Percentiles rank a stretch among this genome's conserved stretches.
Conservation (phyloP, 2,329 filamentous ascomycete species). For the Cladosporium sp. region DNA sequence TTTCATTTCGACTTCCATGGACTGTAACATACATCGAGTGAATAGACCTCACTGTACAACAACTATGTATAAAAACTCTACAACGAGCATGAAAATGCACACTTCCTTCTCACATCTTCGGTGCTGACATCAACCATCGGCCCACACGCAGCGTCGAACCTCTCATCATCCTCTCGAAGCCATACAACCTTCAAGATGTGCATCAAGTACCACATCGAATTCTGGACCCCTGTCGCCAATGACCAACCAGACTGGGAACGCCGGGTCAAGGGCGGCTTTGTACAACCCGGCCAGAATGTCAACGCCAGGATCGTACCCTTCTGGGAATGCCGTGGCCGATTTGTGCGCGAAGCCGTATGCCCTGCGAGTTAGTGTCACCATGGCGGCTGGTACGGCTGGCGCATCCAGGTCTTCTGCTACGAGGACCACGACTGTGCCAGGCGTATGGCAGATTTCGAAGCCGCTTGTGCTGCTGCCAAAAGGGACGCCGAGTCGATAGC, state of each 20-base stretch:
- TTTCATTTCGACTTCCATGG: slow-evolving; percentile 3
- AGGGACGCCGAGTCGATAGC: not conserved
- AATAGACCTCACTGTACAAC: slow-evolving; percentile 10
- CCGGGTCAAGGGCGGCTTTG: slow-evolving; percentile 9
- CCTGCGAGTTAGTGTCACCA: too few species aligned
- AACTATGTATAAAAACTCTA: slow-evolving; percentile 3
- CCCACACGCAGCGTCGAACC: not conserved
- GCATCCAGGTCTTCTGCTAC: slow-evolving; percentile 13
- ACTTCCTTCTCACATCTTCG: not conserved
- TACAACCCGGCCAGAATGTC: not conserved
- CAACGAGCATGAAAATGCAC: not conserved
- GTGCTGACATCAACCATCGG: not conserved
- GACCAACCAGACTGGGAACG: slow-evolving; percentile 6
- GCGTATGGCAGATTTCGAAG: not conserved
- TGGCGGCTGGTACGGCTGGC: too few species aligned
- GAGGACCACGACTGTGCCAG: slow-evolving; percentile 7
- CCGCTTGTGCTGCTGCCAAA: not conserved
- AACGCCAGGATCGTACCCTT: not conserved
- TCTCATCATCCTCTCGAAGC: not conserved
- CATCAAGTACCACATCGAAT: slow-evolving; percentile 10
- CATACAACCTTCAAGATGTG: too few species aligned
- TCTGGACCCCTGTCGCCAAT: not conserved
- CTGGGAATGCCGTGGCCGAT: slow-evolving; percentile 13
- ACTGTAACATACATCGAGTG: not conserved
- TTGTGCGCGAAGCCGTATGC: not conserved